Percentiles rank a stretch among this genome's conserved stretches.
phyloP scores from a whole-genome alignment of 2,329 filamentous ascomycete species.

The Aureobasidium uvarum region DNA sequence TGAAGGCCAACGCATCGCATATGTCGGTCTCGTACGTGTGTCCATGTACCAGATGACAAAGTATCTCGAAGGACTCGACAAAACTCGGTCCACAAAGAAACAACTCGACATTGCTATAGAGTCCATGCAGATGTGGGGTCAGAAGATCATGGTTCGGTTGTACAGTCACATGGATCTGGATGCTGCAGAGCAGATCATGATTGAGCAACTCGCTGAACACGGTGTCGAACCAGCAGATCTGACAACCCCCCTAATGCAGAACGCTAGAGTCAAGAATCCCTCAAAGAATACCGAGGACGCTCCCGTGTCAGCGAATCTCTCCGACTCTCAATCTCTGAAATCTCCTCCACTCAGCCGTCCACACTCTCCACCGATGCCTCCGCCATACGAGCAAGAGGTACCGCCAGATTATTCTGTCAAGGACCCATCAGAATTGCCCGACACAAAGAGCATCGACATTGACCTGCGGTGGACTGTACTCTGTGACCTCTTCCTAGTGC shows the following conservation, averaged over 20 bases:
- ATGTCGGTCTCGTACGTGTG: conserved; percentile 84
- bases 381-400: conserved; percentile 60
- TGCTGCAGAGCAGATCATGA: conserved; percentile 91
- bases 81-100: conserved; percentile 68
- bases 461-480: conserved; percentile 96
- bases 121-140: conserved; percentile 89
- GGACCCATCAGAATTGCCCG: conserved; percentile 77
- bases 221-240: conserved; percentile 83
- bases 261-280: conserved; percentile 89
- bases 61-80: conserved; percentile 62
- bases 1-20: conserved; percentile 92
- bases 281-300: neutral
- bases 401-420: conserved; percentile 73
- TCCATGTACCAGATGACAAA: conserved; percentile 75
- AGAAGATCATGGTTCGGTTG: conserved; percentile 95
- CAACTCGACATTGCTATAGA: conserved; percentile 67
- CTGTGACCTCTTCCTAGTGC: conserved; percentile 88
- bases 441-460: conserved; percentile 83
- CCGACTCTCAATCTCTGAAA: conserved; percentile 31
- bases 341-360: conserved; percentile 41
- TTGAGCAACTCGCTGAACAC: conserved; percentile 91
- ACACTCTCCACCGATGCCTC: conserved; percentile 44
- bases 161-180: conserved; percentile 98
- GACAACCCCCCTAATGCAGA: conserved; percentile 83
- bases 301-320: conserved; percentile 25